Percentiles rank a stretch among this genome's conserved stretches.
Evolutionary conservation across 371 early-diverging fungal genomes (phyloP).

Genomic region (Rhizomucor miehei): DNA sequence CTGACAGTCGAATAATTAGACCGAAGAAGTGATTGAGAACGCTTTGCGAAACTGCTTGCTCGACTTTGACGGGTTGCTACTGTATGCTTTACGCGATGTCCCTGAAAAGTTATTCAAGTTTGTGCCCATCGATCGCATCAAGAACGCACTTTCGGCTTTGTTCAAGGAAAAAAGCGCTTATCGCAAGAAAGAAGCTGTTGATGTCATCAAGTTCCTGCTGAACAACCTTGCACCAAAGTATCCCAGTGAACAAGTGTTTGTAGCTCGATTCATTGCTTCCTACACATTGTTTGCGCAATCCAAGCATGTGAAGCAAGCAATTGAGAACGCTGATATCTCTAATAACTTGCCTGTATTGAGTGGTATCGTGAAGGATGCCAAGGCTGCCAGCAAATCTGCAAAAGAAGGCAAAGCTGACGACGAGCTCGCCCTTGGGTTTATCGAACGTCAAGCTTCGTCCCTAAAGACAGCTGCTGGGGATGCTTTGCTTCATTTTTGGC

Average conservation of each 20-base stretch:
- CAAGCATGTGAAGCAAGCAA: constrained; percentile 10
- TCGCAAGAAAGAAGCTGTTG: constrained; percentile 18
- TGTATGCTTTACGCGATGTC: constrained; percentile 30
- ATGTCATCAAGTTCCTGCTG: constrained; percentile 31
- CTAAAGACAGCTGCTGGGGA: constrained; percentile 14
- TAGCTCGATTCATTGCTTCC: constrained; percentile 27
- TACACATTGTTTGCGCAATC: constrained; percentile 28
- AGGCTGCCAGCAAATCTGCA: constrained; percentile 9
- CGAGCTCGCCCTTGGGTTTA: constrained; percentile 20
- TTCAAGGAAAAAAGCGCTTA: constrained; percentile 29
- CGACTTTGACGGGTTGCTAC: constrained; percentile 46
- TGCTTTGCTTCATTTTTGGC: constrained; percentile 24
- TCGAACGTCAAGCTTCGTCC: constrained; percentile 30
- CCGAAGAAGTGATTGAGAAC: constrained; percentile 48
- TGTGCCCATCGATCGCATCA: constrained; percentile 36
- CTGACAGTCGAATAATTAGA: constrained; percentile 8
- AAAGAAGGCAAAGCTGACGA: background rate
- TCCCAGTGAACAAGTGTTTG: constrained; percentile 16
- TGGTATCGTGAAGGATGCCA: constrained; percentile 16
- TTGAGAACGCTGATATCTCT: background rate
- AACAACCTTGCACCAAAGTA: constrained; percentile 21
- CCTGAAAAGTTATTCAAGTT: constrained; percentile 30
- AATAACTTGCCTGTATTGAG: constrained; percentile 1
- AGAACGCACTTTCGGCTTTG: constrained; percentile 20
- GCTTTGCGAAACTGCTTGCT: constrained; percentile 53